Percentiles rank a stretch among this genome's conserved stretches.
Conservation (phyloP, 805 yeast genomes). For the Soucietia sequanensis region DNA sequence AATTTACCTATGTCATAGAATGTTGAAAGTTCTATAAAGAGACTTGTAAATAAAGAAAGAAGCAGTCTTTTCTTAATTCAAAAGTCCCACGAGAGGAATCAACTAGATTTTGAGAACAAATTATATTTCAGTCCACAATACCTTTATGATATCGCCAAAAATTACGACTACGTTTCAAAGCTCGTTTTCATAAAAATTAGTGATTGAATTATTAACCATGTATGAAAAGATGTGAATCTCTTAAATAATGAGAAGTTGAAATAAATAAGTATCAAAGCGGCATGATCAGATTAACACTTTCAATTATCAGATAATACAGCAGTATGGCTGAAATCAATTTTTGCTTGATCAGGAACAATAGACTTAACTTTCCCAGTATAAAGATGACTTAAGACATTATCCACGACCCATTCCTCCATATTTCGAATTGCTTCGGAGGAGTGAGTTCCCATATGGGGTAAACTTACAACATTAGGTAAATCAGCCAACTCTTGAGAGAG, state of each 20-base stretch:
- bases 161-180: no score
- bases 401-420: constrained; percentile 80
- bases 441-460: constrained; percentile 91
- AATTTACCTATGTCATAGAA: no score
- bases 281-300: no score
- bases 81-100: no score
- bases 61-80: no score
- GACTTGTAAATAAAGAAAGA: no score
- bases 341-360: constrained; percentile 75
- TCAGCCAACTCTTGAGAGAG: constrained; percentile 60
- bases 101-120: no score
- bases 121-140: no score
- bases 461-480: constrained; percentile 67
- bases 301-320: constrained; percentile 6
- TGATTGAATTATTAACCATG: background rate
- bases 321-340: constrained; percentile 22
- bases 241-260: background rate
- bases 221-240: background rate
- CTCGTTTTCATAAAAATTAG: no score
- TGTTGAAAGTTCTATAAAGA: no score
- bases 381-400: constrained; percentile 60
- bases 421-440: constrained; percentile 68
- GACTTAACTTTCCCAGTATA: constrained; percentile 67
- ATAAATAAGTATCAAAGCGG: no score
- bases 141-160: no score